Base-by-base conservation (phyloP, 768 basidiomycete species). In the Tricholoma flavovirens region DNA sequence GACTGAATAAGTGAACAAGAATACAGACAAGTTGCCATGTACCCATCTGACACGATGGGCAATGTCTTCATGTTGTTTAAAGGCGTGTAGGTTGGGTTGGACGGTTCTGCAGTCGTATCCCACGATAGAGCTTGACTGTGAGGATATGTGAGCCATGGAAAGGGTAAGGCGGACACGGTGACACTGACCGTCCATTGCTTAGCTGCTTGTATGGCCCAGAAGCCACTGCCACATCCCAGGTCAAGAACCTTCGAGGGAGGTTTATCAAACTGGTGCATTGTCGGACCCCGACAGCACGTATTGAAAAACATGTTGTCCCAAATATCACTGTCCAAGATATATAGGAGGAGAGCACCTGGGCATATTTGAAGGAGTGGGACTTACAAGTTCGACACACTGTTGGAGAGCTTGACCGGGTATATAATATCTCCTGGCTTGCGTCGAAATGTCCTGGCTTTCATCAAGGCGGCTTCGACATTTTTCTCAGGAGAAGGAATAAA, bases 161-260 rank as follows among this genome's bases (percentile, higher is more conserved):
- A 43, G 58, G 57, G 54, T 10, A 8, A 53, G 36, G 19, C 19
- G 22, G 17, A 15, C 11, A n/a, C n/a, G n/a, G 51, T 15, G 40
- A 40, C 24, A 68, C 80, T 42, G 57, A 85, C 89, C 65, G 74
- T 75, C 87, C 88, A 90, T 46, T 73, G 69, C 60, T 76, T 81
- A 2, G 83, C 87, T 4, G 86, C 86, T 57, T 86, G 81, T 26
- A 90, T 74, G 3, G 78, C 78, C 88, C 89, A 91, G 51, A 77
- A 76, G 1, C 88, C 88, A 45, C 74, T 78, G 5, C 88, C 87
- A 63, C 86, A 88, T 0, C 87, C 89, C 8, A 91, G 69, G 62
- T 89, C 87, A 10, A 91, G 78, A 0, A 88, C 73, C 3, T 71
- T 66, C 1, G 64, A 21, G 0, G 87, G 89, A 2, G 82, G 77